phyloP scores from a whole-genome alignment of 768 basidiomycete genomes.

The Imleria badia region DNA sequence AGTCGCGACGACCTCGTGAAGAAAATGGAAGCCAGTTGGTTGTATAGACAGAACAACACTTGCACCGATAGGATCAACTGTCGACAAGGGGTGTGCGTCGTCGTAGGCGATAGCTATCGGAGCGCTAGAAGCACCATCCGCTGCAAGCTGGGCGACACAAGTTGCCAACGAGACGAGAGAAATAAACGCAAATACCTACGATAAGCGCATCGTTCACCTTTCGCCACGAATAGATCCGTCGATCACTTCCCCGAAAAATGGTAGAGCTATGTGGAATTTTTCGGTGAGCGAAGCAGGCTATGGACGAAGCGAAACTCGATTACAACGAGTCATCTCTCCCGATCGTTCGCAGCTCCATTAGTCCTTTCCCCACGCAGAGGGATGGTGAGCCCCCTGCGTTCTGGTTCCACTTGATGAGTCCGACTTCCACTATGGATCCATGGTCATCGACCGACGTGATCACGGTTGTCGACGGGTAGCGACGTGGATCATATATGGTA shows the following conservation, averaged over 20 bases:
- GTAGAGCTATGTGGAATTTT: not conserved
- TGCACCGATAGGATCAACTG: not conserved
- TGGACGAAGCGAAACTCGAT: not conserved
- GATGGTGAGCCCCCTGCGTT: not conserved
- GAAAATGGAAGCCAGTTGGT: conserved; percentile 20
- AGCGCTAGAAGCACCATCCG: not conserved
- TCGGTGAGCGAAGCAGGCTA: not conserved
- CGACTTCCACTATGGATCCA: conserved; percentile 7
- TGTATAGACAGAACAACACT: conserved; percentile 8
- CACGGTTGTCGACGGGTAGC: not conserved
- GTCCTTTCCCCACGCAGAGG: not conserved
- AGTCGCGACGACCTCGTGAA: conserved; percentile 16
- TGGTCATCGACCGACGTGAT: conserved; percentile 14
- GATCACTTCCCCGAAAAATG: conserved; percentile 11
- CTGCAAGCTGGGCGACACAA: conserved; percentile 4
- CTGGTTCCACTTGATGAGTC: conserved; percentile 19
- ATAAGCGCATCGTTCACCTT: not conserved
- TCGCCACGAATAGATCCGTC: conserved; percentile 13
- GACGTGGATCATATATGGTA: not conserved
- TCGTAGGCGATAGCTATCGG: conserved; percentile 13
- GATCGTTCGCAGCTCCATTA: conserved; percentile 2
- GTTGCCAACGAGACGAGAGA: too few species aligned
- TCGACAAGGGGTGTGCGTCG: not conserved
- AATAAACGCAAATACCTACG: not conserved
- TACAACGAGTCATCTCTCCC: not conserved